phyloP scores from a whole-genome alignment of 1,284 basidiomycete species.

The Inonotus obliquus region DNA sequence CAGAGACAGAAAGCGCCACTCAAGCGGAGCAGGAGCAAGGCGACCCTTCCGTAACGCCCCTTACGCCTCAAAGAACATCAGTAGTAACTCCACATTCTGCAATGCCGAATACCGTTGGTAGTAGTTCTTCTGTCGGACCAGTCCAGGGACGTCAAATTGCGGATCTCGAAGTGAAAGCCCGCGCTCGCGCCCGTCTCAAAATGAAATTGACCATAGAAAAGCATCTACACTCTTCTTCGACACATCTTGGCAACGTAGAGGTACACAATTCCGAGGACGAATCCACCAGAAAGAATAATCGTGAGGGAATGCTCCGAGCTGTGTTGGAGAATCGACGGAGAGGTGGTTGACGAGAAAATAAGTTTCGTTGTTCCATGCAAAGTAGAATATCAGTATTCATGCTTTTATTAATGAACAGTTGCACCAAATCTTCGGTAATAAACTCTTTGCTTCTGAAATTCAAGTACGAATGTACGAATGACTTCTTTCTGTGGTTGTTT shows the following conservation, averaged over 20 bases:
- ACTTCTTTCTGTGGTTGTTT: no score
- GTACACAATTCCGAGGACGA: not conserved
- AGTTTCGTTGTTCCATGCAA: not conserved
- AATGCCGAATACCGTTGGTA: not conserved
- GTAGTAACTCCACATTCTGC: not conserved
- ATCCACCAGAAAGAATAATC: not conserved
- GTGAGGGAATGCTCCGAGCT: not conserved
- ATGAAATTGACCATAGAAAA: conserved; percentile 13
- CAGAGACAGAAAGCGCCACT: conserved; percentile 3
- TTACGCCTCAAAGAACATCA: not conserved
- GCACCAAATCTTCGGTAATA: no score
- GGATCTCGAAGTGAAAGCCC: conserved; percentile 10
- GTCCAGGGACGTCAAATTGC: not conserved
- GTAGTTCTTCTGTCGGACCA: not conserved
- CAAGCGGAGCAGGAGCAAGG: not conserved
- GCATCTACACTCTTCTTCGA: not conserved
- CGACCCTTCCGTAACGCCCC: not conserved
- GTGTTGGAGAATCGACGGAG: conserved; percentile 1
- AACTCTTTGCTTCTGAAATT: no score
- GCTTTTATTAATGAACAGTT: not conserved
- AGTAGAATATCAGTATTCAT: not conserved
- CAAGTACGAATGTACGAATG: no score
- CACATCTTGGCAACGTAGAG: not conserved
- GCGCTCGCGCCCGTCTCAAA: conserved; percentile 6
- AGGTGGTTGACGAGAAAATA: not conserved